Evolutionary conservation across 202 grass and related monocot species (phyloP).

Genomic region (Digitaria exilis): DNA sequence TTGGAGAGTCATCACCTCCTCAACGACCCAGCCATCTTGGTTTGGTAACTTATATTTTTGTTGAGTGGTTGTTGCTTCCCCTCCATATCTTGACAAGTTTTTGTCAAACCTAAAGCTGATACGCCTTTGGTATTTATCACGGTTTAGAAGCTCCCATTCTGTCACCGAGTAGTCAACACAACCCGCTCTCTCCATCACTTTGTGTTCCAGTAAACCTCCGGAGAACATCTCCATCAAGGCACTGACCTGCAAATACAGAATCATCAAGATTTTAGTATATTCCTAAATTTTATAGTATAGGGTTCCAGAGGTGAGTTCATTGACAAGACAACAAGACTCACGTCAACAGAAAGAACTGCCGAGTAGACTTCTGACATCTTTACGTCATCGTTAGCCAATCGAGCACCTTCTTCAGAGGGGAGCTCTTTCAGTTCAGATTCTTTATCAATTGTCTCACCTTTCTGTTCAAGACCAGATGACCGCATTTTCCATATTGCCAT

Average conservation of each 20-base stretch:
- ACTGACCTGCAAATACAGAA: constrained; percentile 50
- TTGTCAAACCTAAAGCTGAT: constrained; percentile 65
- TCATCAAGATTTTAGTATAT: constrained; percentile 7
- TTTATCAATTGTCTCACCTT: constrained; percentile 46
- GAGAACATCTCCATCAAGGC: constrained; percentile 65
- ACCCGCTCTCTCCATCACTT: constrained; percentile 64
- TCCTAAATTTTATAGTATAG: neutral
- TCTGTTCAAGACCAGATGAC: constrained; percentile 51
- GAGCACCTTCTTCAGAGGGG: constrained; percentile 53
- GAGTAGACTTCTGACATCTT: constrained; percentile 68
- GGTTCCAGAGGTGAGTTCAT: constrained; percentile 11
- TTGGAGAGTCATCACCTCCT: constrained; percentile 73
- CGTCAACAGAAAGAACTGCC: constrained; percentile 40
- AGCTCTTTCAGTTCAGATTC: constrained; percentile 56
- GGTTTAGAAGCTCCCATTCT: constrained; percentile 61
- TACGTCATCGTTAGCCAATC: too few species aligned
- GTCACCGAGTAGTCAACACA: constrained; percentile 54
- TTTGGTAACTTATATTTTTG: constrained; percentile 56
- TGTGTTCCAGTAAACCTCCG: constrained; percentile 57
- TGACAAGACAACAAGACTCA: constrained; percentile 34
- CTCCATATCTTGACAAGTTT: constrained; percentile 49
- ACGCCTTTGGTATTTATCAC: constrained; percentile 46
- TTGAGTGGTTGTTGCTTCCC: constrained; percentile 58
- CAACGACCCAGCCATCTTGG: constrained; percentile 60
- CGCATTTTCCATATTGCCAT: constrained; percentile 72